Percentiles rank a stretch among this genome's conserved stretches.
phyloP scores from a whole-genome alignment of 306 rosid species.

The Datisca glomerata region DNA sequence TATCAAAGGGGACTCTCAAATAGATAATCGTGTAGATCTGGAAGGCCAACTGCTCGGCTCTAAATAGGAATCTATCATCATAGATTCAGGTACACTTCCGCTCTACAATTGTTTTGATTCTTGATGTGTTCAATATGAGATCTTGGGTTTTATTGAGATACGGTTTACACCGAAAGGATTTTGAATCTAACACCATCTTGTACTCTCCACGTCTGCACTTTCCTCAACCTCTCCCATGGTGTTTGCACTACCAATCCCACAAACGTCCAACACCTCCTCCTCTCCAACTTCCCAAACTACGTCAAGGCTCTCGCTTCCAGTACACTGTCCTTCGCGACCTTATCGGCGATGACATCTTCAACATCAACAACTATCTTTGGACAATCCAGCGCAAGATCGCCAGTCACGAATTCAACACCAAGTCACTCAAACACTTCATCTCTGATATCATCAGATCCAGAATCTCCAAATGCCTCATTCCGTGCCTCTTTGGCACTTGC shows the following conservation, averaged over 20 bases:
- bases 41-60: no score
- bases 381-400: conserved; percentile 20
- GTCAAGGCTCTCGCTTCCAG: conserved; percentile 16
- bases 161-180: no score
- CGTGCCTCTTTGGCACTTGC: neutral
- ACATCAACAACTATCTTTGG: conserved; percentile 14
- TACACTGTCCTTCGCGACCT: conserved; percentile 11
- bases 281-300: conserved; percentile 18
- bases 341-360: conserved; percentile 20
- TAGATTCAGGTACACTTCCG: no score
- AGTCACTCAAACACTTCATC: conserved; percentile 17
- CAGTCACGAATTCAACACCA: conserved; percentile 23
- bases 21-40: no score
- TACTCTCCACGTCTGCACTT: conserved; percentile 4
- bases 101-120: no score
- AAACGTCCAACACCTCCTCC: conserved; percentile 19
- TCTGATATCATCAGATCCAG: conserved; percentile 7
- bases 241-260: conserved; percentile 14
- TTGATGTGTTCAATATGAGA: no score
- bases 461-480: conserved; percentile 11
- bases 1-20: no score
- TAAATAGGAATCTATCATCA: no score
- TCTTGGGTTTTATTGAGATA: no score
- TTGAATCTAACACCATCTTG: conserved; percentile 16
- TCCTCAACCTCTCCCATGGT: conserved; percentile 18